Percentiles rank a stretch among this genome's conserved stretches.
These are phyloP conservation scores for Colletotrichum noveboracense DNA, from an alignment of 2,329 filamentous ascomycete species.

Conservation along the genomic window DNA sequence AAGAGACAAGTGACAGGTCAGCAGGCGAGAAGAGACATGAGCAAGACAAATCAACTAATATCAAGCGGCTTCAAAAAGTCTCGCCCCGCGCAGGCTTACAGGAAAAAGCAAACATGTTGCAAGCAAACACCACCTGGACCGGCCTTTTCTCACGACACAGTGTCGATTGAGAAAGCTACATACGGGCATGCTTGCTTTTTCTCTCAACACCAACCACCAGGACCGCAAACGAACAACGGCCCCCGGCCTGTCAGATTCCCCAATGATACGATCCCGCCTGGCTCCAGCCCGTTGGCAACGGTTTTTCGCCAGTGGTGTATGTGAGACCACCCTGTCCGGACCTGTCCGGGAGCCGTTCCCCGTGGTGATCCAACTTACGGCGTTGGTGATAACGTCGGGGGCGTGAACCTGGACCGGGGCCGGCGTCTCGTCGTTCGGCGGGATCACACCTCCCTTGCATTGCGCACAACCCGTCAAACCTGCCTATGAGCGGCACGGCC, in stretches of 20 bases:
- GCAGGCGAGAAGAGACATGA: neutral
- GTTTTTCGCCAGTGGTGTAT: neutral
- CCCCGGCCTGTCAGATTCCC: slow-evolving; percentile 12
- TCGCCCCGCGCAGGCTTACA: neutral
- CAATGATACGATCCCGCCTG: neutral
- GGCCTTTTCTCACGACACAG: neutral
- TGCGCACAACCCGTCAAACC: neutral
- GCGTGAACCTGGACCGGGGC: neutral
- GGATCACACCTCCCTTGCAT: neutral
- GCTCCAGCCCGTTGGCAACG: slow-evolving; percentile 6
- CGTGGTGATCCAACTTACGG: neutral
- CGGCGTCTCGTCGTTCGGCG: neutral
- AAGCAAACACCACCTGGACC: neutral
- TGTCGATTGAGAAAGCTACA: slow-evolving; percentile 1
- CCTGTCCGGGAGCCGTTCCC: slow-evolving; percentile 10
- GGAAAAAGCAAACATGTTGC: slow-evolving; percentile 11
- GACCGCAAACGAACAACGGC: neutral
- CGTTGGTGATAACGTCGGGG: neutral
- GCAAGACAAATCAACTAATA: slow-evolving; percentile 11
- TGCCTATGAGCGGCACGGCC: neutral
- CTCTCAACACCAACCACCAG: neutral
- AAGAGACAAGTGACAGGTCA: slow-evolving; percentile 16
- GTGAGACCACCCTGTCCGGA: slow-evolving; percentile 1
- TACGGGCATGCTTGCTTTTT: slow-evolving; percentile 1
- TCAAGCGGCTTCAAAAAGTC: neutral